Conservation (phyloP, 78 protist genomes). For the Trichosphaerium sp. region DNA sequence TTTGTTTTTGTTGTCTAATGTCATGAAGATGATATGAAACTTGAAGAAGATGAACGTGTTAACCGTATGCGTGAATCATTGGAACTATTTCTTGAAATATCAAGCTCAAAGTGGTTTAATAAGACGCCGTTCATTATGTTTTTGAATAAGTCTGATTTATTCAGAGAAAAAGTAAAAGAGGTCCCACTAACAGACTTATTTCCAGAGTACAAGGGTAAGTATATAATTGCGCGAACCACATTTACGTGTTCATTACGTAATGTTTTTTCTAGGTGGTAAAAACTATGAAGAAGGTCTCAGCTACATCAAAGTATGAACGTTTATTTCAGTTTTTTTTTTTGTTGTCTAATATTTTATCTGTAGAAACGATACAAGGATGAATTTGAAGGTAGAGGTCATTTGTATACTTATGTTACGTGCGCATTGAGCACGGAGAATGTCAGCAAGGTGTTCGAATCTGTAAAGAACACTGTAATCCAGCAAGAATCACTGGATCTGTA, state of each 20-base stretch:
- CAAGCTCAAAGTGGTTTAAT: slow-evolving; percentile 56
- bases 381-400: slow-evolving; percentile 13
- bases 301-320: slow-evolving; percentile 1
- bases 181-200: slow-evolving; percentile 55
- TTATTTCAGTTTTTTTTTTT: no score
- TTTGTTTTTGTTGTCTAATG: no score
- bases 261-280: no score
- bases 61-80: slow-evolving; percentile 58
- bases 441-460: slow-evolving; percentile 53
- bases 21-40: slow-evolving; percentile 34
- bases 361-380: slow-evolving; percentile 2
- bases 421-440: slow-evolving; percentile 68
- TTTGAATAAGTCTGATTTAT: slow-evolving; percentile 72
- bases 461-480: no score
- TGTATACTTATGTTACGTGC: slow-evolving; percentile 63
- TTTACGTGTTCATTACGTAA: no score
- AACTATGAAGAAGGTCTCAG: neutral
- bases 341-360: no score
- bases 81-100: slow-evolving; percentile 51
- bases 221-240: no score
- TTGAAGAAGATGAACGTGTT: slow-evolving; percentile 56
- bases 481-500: no score
- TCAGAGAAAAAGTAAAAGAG: slow-evolving; percentile 56
- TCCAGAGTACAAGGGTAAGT: slow-evolving; percentile 37
- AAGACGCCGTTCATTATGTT: slow-evolving; percentile 49